These are phyloP conservation scores for Linum lewisii DNA, from an alignment of 345 rosid genomes.

Conservation along the genomic window DNA sequence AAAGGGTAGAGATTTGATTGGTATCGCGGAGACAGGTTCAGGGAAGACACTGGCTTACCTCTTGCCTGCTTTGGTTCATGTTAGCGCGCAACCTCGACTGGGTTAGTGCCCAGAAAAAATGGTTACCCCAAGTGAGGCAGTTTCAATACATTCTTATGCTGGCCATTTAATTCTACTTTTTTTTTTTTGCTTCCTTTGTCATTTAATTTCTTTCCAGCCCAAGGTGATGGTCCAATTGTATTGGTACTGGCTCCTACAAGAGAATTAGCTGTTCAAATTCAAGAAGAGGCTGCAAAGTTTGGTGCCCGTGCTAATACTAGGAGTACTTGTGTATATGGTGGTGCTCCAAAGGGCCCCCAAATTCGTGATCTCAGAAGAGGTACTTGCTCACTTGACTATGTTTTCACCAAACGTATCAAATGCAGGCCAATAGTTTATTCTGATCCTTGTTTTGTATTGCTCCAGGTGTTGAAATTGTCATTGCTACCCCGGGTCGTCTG, in stretches of 20 bases:
- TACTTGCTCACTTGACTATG: constrained; percentile 16
- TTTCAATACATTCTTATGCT: background rate
- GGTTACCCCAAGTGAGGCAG: background rate
- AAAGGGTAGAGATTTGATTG: constrained; percentile 85
- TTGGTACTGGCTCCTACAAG: constrained; percentile 90
- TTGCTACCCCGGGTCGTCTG: constrained; percentile 97
- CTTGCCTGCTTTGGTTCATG: constrained; percentile 88
- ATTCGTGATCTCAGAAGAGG: constrained; percentile 92
- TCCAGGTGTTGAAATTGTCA: constrained; percentile 88
- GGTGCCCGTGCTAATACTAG: constrained; percentile 50
- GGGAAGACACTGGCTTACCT: constrained; percentile 95
- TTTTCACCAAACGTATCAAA: background rate
- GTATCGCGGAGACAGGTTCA: constrained; percentile 97
- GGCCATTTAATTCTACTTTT: background rate
- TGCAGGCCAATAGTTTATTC: background rate
- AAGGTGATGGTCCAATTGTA: constrained; percentile 82
- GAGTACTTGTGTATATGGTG: constrained; percentile 90
- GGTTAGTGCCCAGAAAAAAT: constrained; percentile 34
- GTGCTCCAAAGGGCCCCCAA: constrained; percentile 98
- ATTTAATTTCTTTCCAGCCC: constrained; percentile 25
- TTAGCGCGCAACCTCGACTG: constrained; percentile 79
- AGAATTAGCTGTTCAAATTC: constrained; percentile 95
- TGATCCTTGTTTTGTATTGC: constrained; percentile 11
- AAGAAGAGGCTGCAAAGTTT: constrained; percentile 77
- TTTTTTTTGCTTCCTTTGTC: background rate